Base-by-base conservation (phyloP, 2,329 filamentous ascomycete species). In the Colletotrichum simmondsii region DNA sequence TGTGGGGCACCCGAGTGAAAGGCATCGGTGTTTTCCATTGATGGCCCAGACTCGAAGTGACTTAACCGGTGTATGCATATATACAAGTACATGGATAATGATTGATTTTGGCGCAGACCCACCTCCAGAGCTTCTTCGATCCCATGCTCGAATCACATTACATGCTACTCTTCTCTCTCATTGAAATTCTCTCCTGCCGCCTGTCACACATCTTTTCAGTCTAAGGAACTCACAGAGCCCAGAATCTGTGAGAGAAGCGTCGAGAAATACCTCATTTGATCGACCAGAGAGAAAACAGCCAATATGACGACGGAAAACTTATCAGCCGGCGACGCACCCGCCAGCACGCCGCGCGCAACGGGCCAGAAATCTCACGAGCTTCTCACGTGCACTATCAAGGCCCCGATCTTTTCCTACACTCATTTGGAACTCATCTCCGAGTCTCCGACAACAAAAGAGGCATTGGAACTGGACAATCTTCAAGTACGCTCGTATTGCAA, bases 401-500 rank as follows among this genome's bases (percentile, higher is more conserved):
- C 81, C 28, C 87, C 90, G 2, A 82, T 85, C 5, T 90, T 87
- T 79, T 86, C 90, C 58, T 92, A 92, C 79, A 86, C 84, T 35
- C 88, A 90, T 72, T 83, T 92, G 0, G 81, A 88, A 75, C 82
- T 90, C 30, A 78, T 84, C 71, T 83, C 79, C 57, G 77, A 80
- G 35, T 60, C 56, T 11, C 49, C 37, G 16, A 10, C 22, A 52
- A 24, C 35, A 4, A 30, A 64, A 26, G 73, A 74, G 42, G 58
- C 61, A 16, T 62, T 67, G 3, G 57, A 75, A 1, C 83, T 94
- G 6, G 93, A 95, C 80, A 83, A 86, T 3, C 83, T 95, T 3
- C 91, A 91, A 49, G 85, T 89, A 22, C 90, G 89, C 42, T 85
- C 90, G 0, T 91, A 93, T 78, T 89, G 93, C 76, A 89, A 88